These are phyloP conservation scores for Daldinia loculata DNA, from an alignment of 495 filamentous ascomycete genomes.

Conservation along the genomic window DNA sequence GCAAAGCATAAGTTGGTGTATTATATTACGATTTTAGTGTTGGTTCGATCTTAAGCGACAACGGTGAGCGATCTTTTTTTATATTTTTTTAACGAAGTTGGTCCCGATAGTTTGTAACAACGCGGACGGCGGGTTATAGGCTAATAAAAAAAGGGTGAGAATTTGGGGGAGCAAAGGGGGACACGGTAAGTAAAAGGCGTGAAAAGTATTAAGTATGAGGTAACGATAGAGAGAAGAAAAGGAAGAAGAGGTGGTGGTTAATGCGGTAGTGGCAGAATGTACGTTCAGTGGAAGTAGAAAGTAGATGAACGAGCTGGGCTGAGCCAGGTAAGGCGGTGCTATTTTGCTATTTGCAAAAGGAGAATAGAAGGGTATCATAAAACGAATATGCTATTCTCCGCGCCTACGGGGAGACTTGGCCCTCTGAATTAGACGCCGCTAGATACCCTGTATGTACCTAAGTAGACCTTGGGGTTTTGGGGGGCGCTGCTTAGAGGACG, in stretches of 20 bases:
- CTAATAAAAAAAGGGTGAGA: constrained; percentile 19
- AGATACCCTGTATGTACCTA: background rate
- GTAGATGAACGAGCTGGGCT: background rate
- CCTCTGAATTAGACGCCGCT: background rate
- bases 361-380: background rate
- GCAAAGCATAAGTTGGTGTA: constrained; percentile 14
- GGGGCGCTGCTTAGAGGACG: background rate
- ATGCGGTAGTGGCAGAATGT: background rate
- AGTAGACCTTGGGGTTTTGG: background rate
- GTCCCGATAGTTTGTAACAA: constrained; percentile 27
- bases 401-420: background rate
- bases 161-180: background rate
- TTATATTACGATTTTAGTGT: constrained; percentile 26
- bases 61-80: constrained; percentile 22
- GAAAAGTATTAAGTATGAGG: background rate
- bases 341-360: background rate
- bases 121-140: constrained; percentile 32
- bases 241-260: background rate
- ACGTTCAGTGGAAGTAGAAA: too few species aligned
- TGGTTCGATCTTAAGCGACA: constrained; percentile 24
- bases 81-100: constrained; percentile 9
- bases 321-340: background rate
- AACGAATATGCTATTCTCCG: background rate
- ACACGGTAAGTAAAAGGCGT: background rate
- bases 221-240: background rate